Evolutionary conservation across 192 early-diverging fungal genomes (phyloP).

Genomic region (Podila epigama): DNA sequence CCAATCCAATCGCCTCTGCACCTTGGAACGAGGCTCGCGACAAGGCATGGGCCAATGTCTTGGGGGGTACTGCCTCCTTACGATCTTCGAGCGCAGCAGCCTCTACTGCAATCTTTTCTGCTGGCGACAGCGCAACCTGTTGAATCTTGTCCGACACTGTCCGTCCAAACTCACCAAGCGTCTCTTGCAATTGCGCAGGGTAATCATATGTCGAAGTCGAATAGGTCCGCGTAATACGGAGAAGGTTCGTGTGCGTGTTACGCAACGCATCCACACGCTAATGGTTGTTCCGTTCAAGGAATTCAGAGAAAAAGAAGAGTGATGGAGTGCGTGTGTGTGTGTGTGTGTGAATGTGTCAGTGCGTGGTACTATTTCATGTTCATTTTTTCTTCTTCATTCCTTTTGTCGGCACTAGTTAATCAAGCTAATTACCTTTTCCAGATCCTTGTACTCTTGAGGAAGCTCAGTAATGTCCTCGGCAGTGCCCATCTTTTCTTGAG

Average conservation of each 20-base stretch:
- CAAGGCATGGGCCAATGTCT: slow-evolving; percentile 79
- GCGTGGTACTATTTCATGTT: too few species aligned
- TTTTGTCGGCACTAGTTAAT: too few species aligned
- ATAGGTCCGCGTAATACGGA: slow-evolving; percentile 80
- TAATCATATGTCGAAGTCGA: slow-evolving; percentile 80
- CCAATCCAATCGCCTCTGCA: slow-evolving; percentile 71
- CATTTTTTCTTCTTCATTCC: too few species aligned
- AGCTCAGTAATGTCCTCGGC: slow-evolving; percentile 89
- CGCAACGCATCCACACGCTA: slow-evolving; percentile 84
- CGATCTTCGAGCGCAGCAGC: slow-evolving; percentile 38
- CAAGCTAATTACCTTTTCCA: slow-evolving; percentile 94
- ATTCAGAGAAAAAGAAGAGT: background rate
- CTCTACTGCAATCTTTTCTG: slow-evolving; percentile 54
- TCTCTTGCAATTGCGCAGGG: slow-evolving; percentile 72
- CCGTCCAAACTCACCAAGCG: slow-evolving; percentile 74
- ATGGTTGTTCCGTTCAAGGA: background rate
- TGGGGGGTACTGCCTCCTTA: slow-evolving; percentile 50
- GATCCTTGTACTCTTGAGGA: slow-evolving; percentile 90
- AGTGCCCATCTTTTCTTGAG: slow-evolving; percentile 86
- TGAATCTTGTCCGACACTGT: slow-evolving; percentile 71
- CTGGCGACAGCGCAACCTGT: slow-evolving; percentile 59
- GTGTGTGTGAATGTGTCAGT: too few species aligned
- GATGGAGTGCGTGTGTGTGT: background rate
- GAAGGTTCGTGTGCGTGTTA: slow-evolving; percentile 69
- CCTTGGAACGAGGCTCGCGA: slow-evolving; percentile 71